Evolutionary conservation across 306 rosid genomes (phyloP), one percentile per base, ranked within the genome.

Genomic region (Casuarina glauca): DNA sequence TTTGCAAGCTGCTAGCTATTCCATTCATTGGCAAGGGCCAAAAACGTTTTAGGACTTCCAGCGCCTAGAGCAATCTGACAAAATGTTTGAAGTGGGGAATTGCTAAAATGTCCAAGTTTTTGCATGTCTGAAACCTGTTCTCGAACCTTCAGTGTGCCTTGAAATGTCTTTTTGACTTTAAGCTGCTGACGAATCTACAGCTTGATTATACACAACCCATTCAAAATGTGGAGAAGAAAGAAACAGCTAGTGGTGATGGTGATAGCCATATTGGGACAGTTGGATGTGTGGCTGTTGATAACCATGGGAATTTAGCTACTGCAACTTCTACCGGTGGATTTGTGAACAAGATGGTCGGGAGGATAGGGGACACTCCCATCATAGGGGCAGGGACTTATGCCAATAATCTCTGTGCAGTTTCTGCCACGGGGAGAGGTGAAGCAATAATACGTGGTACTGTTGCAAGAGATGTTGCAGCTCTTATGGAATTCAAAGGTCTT

Each of bases 311-410:
- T 74, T 84, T 92, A 72, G 97, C 98, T 74, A 70, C 98, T 62
- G 97, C 97, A 81, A 91, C 97, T 75, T 95, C 97, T 12, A 95
- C 96, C 1, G 97, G 98, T 11, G 97, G 97, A 81, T 81, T 90
- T 1, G 97, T 95, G 58, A 95, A 92, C 89, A 95, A 92, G 86
- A 90, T 90, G 97, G 91, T 74, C 9, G 98, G 98, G 74, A 76
- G 97, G 84, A 92, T 95, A 7, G 98, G 97, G 4, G 97, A 92
- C 86, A 89, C 97, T 0, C 91, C 98, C 2, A 1, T 95, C 75
- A 91, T 95, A 5, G 97, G 97, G 67, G 92, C 95, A 0, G 95
- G 97, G 51, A 95, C 98, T 17, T 95, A 95, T 46, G 98, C 97
- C 80, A 91, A 92, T 81, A 87, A 83, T 70, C 82, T 91, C 3